Percentiles rank a stretch among this genome's conserved stretches.
These are phyloP conservation scores for Cordyceps farinosa DNA, from an alignment of 2,329 filamentous ascomycete genomes.

Conservation along the genomic window DNA sequence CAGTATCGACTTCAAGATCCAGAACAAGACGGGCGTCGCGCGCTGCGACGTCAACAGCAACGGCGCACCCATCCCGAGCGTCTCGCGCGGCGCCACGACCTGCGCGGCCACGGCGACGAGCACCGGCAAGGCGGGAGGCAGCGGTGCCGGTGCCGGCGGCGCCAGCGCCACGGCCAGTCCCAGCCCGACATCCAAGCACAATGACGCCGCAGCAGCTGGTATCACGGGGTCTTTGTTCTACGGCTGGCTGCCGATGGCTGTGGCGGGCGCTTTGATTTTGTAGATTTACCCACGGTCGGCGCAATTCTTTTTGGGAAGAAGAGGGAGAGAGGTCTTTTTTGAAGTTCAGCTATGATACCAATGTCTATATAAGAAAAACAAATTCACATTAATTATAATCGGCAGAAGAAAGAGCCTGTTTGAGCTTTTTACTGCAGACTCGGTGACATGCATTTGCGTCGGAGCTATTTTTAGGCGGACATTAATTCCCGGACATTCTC, in stretches of 20 bases:
- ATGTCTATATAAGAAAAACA: background rate
- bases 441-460: background rate
- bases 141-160: background rate
- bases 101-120: background rate
- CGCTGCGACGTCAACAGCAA: constrained; percentile 6
- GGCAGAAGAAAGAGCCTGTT: no score
- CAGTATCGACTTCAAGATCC: constrained; percentile 14
- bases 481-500: background rate
- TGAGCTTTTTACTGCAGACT: background rate
- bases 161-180: background rate
- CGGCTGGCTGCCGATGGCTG: constrained; percentile 1
- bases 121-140: background rate
- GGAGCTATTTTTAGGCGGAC: background rate
- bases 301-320: background rate
- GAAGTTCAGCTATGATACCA: constrained; percentile 10
- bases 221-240: background rate
- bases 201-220: background rate
- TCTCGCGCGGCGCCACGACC: constrained; percentile 1
- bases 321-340: background rate
- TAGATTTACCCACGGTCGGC: background rate
- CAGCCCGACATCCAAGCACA: background rate
- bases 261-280: background rate
- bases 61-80: constrained; percentile 6
- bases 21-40: constrained; percentile 5
- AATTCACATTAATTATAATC: background rate